A percentile compares a stretch with the other conserved stretches of the same genome.
These are phyloP conservation scores for Circinella umbellata DNA, from an alignment of 371 early-diverging fungal genomes.

Conservation along the genomic window DNA sequence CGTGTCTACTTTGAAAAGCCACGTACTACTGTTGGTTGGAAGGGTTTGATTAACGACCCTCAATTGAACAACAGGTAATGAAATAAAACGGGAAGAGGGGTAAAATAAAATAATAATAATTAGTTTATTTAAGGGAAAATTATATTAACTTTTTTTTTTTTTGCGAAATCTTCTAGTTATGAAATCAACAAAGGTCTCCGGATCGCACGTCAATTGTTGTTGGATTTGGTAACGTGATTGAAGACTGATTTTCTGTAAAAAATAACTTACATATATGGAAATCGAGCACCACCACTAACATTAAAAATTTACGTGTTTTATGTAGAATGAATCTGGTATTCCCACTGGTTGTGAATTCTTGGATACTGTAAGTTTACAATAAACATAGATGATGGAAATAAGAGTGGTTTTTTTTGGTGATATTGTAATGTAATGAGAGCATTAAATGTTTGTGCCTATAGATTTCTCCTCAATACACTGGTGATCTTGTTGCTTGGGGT, in stretches of 20 bases:
- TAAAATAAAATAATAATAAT: not conserved
- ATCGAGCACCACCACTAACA: not conserved
- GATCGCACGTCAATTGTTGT: conserved; percentile 74
- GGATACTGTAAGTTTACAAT: conserved; percentile 62
- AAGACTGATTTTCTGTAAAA: too few species aligned
- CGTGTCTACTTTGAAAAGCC: conserved; percentile 96
- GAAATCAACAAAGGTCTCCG: conserved; percentile 91
- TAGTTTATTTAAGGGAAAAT: not conserved
- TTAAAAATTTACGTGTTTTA: not conserved
- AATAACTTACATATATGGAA: not conserved
- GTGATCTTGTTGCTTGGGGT: conserved; percentile 83
- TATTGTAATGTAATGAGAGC: too few species aligned
- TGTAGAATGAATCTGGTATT: conserved; percentile 72
- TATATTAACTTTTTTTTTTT: not conserved
- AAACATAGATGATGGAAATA: too few species aligned
- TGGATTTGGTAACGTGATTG: conserved; percentile 55
- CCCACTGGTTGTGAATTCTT: conserved; percentile 87
- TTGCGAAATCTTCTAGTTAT: conserved; percentile 50
- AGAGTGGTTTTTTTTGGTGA: too few species aligned
- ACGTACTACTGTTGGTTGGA: conserved; percentile 94
- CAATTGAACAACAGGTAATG: conserved; percentile 59
- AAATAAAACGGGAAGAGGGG: too few species aligned
- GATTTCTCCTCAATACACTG: conserved; percentile 83
- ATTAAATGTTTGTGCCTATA: conserved; percentile 8
- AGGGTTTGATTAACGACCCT: conserved; percentile 87